A percentile compares a stretch with the other conserved stretches of the same genome.
Conservation (phyloP, 73 alveolate species). For the Tetrahymena elliotti region DNA sequence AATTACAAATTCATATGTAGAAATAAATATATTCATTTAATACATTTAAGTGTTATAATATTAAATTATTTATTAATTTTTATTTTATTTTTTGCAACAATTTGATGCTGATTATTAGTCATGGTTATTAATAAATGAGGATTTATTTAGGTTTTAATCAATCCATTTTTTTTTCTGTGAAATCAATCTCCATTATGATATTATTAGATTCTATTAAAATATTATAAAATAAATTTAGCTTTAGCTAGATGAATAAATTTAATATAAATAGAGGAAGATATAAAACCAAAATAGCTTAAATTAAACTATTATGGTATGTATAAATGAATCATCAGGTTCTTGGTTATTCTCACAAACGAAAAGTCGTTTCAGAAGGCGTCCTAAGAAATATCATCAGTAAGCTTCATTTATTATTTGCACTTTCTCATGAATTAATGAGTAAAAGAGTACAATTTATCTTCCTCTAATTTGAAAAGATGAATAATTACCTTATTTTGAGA, state of each 20-base stretch:
- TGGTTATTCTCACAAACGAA: constrained; percentile 1
- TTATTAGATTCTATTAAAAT: not conserved
- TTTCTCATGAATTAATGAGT: not conserved
- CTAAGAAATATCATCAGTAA: not conserved
- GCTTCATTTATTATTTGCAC: not conserved
- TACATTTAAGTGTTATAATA: not conserved
- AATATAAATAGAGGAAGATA: not conserved
- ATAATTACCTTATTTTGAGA: not conserved
- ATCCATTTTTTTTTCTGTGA: not conserved
- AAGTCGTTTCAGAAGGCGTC: constrained; percentile 1
- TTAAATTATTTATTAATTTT: too few relatives aligned
- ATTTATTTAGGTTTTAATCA: not conserved
- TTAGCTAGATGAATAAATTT: not conserved
- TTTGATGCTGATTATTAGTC: not conserved
- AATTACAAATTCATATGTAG: not conserved
- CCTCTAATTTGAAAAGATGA: not conserved
- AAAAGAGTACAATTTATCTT: not conserved
- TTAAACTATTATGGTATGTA: not conserved
- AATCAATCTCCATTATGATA: not conserved
- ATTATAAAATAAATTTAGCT: not conserved
- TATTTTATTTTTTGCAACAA: too few relatives aligned
- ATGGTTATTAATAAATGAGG: not conserved
- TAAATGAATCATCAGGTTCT: not conserved
- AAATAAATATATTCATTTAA: too few relatives aligned
- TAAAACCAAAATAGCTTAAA: not conserved